Base-by-base conservation (phyloP, 2,329 filamentous ascomycete genomes). In the Simplicillium aogashimaense region DNA sequence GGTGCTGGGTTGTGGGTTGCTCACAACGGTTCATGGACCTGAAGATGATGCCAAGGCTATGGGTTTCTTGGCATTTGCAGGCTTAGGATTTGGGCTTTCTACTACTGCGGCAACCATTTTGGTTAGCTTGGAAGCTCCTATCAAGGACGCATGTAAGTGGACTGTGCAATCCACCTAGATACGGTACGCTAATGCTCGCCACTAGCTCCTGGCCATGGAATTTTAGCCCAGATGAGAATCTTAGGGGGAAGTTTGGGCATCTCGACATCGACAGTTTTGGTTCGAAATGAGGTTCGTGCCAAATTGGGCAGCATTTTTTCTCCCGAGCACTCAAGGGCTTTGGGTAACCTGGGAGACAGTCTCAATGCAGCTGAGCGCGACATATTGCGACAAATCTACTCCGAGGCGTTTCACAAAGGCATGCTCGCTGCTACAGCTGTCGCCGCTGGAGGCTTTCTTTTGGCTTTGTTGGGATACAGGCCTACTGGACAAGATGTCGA, bases 161-260 rank as follows among this genome's bases (percentile, higher is more conserved):
- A n/a, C 5, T 7, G 13, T 5, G 9, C 14, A 15, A 13, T 14
- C 10, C 9, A 33, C 17, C 15, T n/a, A 28, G 29, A 13, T 20
- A 12, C 17, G 29, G 35, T 35, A 38, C 41, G 18, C 47, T 53
- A 20, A 29, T 18, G n/a, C 7, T 7, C 9, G 7, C 4, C 7
- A n/a, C 12, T 25, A 74, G 70, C 70, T 11, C 57, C 68, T 10
- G 68, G 70, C 0, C 72, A 76, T 46, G 72, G 70, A 1, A 66
- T 76, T 31, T 50, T 75, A 11, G 66, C 71, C 0, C 70, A 76
- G 41, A 53, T 65, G 17, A 63, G 72, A 28, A 64, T 76, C 16
- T 56, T 75, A 1, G 72, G 72, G 4, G 72, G 72, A 6, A 74
- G 70, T 42, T 56, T 76, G 20, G 72, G 72, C 3, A 73, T 76